A percentile compares a stretch with the other conserved stretches of the same genome.
phyloP scores from a whole-genome alignment of 257 asterid species.

The Gentiana dahurica region DNA sequence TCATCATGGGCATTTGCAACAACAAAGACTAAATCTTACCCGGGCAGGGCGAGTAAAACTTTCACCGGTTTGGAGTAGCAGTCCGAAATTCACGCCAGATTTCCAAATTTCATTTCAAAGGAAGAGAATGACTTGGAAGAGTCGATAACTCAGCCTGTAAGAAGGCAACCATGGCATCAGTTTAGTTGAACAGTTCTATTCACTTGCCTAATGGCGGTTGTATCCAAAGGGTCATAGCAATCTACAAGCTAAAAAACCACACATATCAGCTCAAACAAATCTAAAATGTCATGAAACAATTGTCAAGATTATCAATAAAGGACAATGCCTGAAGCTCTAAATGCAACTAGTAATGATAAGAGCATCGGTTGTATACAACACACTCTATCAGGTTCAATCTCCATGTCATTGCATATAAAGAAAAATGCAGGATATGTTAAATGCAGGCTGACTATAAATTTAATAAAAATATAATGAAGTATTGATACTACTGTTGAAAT shows the following conservation, averaged over 20 bases:
- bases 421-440: too few species aligned
- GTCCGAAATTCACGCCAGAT: too few species aligned
- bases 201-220: slow-evolving; percentile 42
- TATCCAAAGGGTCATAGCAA: slow-evolving; percentile 68
- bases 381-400: slow-evolving; percentile 9
- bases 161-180: slow-evolving; percentile 2
- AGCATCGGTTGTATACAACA: slow-evolving; percentile 14
- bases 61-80: too few species aligned
- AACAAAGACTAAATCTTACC: too few species aligned
- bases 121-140: slow-evolving; percentile 34
- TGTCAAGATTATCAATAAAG: background rate
- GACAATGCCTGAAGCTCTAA: slow-evolving; percentile 40
- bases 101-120: slow-evolving; percentile 31
- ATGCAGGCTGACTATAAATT: too few species aligned
- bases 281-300: too few species aligned
- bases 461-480: too few species aligned
- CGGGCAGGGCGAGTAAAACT: too few species aligned
- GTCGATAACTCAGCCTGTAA: slow-evolving; percentile 38
- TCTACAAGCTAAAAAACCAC: slow-evolving; percentile 26
- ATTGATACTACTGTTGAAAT: too few species aligned
- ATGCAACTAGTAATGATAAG: slow-evolving; percentile 14
- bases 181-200: background rate
- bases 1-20: too few species aligned
- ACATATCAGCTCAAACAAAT: slow-evolving; percentile 4
- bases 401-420: slow-evolving; percentile 6